phyloP scores from a whole-genome alignment of 805 yeast species.

The Candida dajiaensis region DNA sequence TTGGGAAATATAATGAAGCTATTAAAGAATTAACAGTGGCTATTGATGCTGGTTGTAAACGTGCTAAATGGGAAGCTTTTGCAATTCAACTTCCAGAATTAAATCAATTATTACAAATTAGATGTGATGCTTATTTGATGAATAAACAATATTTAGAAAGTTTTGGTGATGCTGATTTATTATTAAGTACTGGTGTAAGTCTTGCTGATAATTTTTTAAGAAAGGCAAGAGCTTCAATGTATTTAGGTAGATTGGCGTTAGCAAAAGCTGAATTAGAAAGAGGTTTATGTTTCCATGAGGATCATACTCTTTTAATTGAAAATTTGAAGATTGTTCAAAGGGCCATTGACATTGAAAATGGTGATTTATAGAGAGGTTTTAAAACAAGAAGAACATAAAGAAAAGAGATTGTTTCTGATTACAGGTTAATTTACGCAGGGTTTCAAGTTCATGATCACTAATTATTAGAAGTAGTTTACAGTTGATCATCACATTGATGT shows the following conservation, averaged over 20 bases:
- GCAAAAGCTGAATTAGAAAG: constrained; percentile 67
- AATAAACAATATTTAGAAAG: constrained; percentile 52
- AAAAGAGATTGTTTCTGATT: not conserved
- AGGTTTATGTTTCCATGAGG: constrained; percentile 59
- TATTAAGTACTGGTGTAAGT: constrained; percentile 22
- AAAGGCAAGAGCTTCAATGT: constrained; percentile 57
- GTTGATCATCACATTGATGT: too few species aligned
- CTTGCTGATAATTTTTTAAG: constrained; percentile 69
- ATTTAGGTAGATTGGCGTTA: constrained; percentile 55
- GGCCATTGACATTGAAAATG: constrained; percentile 51
- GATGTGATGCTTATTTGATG: constrained; percentile 64
- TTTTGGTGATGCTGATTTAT: constrained; percentile 56
- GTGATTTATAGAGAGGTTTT: constrained; percentile 32
- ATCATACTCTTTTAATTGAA: constrained; percentile 41
- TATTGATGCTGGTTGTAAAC: constrained; percentile 57
- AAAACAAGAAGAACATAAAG: not conserved
- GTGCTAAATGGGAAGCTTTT: constrained; percentile 71
- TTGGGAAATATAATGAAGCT: constrained; percentile 51
- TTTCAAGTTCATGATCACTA: too few species aligned
- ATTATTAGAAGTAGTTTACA: too few species aligned
- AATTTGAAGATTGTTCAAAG: constrained; percentile 43
- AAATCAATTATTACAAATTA: constrained; percentile 57
- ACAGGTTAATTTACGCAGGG: not conserved
- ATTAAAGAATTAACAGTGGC: constrained; percentile 60
- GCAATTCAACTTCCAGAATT: constrained; percentile 67